Evolutionary conservation across 331 rosid genomes (phyloP).

Genomic region (Malus hybrid): DNA sequence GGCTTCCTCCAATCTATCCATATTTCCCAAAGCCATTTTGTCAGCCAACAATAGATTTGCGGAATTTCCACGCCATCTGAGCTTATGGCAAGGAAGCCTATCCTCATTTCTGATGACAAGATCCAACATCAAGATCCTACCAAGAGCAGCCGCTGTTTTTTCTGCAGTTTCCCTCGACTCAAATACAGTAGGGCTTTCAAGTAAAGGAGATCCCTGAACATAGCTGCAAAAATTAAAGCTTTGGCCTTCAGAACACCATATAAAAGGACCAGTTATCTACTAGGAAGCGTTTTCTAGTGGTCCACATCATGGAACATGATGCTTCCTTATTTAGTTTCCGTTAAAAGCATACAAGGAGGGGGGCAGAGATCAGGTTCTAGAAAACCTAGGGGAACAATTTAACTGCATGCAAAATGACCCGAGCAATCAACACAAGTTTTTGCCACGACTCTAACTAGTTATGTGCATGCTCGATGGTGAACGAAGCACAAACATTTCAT

Average conservation of each 20-base stretch:
- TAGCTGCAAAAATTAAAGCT: conserved; percentile 48
- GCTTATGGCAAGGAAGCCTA: conserved; percentile 89
- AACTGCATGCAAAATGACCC: not conserved
- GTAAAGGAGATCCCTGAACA: conserved; percentile 88
- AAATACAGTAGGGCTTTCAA: conserved; percentile 69
- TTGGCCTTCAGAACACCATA: conserved; percentile 10
- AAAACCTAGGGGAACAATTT: not conserved
- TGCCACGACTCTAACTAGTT: not conserved
- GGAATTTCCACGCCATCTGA: conserved; percentile 92
- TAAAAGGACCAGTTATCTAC: not conserved
- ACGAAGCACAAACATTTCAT: conserved; percentile 7
- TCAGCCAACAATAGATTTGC: conserved; percentile 83
- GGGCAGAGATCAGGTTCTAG: not conserved
- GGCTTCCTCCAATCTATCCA: conserved; percentile 49
- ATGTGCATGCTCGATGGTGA: not conserved
- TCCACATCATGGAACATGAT: not conserved
- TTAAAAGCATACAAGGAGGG: not conserved
- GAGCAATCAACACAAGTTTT: not conserved
- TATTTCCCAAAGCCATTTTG: conserved; percentile 39
- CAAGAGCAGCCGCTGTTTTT: conserved; percentile 71
- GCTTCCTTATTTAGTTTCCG: not conserved
- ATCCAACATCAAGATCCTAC: conserved; percentile 85
- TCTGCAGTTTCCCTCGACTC: conserved; percentile 62
- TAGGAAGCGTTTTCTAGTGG: not conserved
- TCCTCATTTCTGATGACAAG: conserved; percentile 96